A percentile compares a stretch with the other conserved stretches of the same genome.
Evolutionary conservation across 192 early-diverging fungal genomes (phyloP).

Genomic region (Mortierella antarctica): DNA sequence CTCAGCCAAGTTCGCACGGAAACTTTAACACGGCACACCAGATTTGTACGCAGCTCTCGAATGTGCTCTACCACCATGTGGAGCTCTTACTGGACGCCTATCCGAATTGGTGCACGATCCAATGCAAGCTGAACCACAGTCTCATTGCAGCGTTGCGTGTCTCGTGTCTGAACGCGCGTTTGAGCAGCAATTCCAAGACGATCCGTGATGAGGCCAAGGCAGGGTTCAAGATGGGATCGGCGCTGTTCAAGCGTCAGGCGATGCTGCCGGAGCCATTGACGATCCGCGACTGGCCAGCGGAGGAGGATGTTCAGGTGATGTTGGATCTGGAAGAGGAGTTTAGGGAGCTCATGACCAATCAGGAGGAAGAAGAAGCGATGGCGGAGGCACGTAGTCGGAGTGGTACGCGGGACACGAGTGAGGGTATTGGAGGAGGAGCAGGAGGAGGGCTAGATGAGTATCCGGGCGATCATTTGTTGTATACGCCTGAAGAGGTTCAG

Average conservation of each 20-base stretch:
- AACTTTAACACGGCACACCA: conserved; percentile 50
- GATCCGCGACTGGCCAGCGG: conserved; percentile 50
- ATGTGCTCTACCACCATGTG: conserved; percentile 50
- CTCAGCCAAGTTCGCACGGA: conserved; percentile 10
- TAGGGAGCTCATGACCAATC: conserved; percentile 38
- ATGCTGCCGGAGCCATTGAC: conserved; percentile 32
- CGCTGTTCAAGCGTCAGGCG: conserved; percentile 40
- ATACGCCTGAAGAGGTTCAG: conserved; percentile 1
- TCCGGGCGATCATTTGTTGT: conserved; percentile 28
- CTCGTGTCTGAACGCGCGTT: conserved; percentile 42
- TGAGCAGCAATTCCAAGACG: conserved; percentile 32
- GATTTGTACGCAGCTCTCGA: conserved; percentile 49
- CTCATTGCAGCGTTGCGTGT: conserved; percentile 33
- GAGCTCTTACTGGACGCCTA: conserved; percentile 43
- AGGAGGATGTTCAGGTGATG: conserved; percentile 50
- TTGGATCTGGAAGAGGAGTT: conserved; percentile 48
- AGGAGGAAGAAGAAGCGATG: conserved; percentile 30
- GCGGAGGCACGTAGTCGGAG: neutral
- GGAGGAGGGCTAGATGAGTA: conserved; percentile 7
- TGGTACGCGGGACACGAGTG: conserved; percentile 8
- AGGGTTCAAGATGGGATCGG: conserved; percentile 46
- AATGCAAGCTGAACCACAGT: conserved; percentile 38
- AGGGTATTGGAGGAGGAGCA: neutral
- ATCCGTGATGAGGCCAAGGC: conserved; percentile 48
- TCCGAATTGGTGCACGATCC: conserved; percentile 43